phyloP scores from a whole-genome alignment of 805 yeast species.

The Monosporozyma aerobia region DNA sequence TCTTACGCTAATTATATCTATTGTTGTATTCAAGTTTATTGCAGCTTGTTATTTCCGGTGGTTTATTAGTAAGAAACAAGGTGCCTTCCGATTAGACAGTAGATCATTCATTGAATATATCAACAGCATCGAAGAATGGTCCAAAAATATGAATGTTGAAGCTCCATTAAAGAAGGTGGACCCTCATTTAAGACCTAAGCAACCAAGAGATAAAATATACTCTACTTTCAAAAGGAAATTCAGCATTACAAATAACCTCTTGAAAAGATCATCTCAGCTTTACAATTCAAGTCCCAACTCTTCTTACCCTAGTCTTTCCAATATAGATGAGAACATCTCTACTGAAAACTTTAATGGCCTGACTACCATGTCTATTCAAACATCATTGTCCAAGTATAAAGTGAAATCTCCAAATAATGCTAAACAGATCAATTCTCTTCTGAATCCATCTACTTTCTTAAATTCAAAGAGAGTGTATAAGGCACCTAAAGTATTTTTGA shows the following conservation, averaged over 20 bases:
- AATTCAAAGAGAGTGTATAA: background rate
- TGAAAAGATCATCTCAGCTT: background rate
- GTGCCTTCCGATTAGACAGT: conserved; percentile 56
- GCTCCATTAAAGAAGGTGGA: conserved; percentile 48
- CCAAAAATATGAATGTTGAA: conserved; percentile 47
- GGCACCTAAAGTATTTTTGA: background rate
- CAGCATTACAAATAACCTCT: background rate
- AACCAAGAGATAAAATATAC: conserved; percentile 25
- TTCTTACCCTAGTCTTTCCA: background rate
- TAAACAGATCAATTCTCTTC: background rate
- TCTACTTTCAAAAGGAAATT: conserved; percentile 12
- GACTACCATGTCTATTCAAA: conserved; percentile 59
- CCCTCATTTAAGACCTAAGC: conserved; percentile 41
- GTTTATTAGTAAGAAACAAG: conserved; percentile 70
- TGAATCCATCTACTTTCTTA: background rate
- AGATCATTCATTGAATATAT: conserved; percentile 56
- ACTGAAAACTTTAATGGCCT: conserved; percentile 15
- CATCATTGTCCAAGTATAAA: background rate
- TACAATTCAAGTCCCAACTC: background rate
- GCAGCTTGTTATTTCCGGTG: conserved; percentile 88
- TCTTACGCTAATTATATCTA: conserved; percentile 72
- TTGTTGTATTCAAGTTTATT: conserved; percentile 67
- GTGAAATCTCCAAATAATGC: background rate
- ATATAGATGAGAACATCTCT: background rate
- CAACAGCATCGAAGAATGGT: conserved; percentile 75